Evolutionary conservation across 1,284 basidiomycete species (phyloP).

Genomic region (Tetrapyrgos nigripes): DNA sequence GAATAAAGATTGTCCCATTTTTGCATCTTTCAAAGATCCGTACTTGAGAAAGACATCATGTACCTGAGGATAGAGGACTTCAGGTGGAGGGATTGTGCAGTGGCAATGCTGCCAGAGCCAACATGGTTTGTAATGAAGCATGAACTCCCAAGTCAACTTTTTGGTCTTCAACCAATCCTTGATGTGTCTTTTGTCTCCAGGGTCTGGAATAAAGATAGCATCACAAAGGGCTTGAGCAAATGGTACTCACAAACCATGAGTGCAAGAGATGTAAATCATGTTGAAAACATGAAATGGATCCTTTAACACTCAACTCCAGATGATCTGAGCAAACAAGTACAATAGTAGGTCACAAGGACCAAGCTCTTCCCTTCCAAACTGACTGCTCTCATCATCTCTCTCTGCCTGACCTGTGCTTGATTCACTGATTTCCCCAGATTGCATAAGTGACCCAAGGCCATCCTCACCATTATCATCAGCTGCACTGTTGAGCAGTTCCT

Average conservation of each 20-base stretch:
- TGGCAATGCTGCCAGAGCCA: constrained; percentile 31
- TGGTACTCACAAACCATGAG: constrained; percentile 28
- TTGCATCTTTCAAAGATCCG: constrained; percentile 35
- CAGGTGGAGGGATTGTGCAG: constrained; percentile 31
- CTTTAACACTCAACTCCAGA: constrained; percentile 26
- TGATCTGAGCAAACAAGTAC: not conserved
- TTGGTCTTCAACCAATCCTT: constrained; percentile 19
- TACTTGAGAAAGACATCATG: constrained; percentile 28
- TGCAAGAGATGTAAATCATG: constrained; percentile 30
- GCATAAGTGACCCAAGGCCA: not conserved
- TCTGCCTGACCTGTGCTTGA: not conserved
- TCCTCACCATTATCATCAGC: not conserved
- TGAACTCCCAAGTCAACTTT: constrained; percentile 23
- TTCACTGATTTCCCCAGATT: too few species aligned
- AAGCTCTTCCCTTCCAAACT: not conserved
- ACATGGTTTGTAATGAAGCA: constrained; percentile 17
- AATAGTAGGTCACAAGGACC: not conserved
- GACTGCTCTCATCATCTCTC: not conserved
- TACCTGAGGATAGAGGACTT: constrained; percentile 31
- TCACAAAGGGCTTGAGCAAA: constrained; percentile 32
- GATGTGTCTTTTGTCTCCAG: constrained; percentile 24
- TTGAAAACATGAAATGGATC: constrained; percentile 36
- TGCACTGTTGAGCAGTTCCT: too few species aligned
- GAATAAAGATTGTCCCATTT: constrained; percentile 29
- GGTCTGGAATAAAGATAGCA: constrained; percentile 33